Conservation (phyloP, 2,329 filamentous ascomycete genomes). For the Aspergillus novofumigatus region DNA sequence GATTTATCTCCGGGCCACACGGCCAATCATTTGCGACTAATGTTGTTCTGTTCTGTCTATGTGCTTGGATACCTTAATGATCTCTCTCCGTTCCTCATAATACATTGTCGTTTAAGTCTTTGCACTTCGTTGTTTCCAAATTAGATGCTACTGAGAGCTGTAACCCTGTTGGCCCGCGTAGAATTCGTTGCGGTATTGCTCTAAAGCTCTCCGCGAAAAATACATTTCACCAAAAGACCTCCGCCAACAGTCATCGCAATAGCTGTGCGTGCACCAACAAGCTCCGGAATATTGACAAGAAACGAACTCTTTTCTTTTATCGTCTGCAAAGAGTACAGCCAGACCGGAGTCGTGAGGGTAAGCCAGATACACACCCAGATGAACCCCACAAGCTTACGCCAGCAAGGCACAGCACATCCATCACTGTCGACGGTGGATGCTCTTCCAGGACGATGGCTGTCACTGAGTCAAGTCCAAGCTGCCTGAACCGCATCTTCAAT, state of each 20-base stretch:
- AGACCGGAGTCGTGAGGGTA: background rate
- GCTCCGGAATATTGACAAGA: background rate
- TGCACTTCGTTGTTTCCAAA: background rate
- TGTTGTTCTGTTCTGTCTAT: background rate
- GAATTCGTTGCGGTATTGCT: background rate
- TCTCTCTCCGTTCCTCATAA: background rate
- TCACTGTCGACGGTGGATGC: background rate
- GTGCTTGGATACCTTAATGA: background rate
- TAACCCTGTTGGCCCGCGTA: background rate
- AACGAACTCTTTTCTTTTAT: background rate
- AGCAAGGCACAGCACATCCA: background rate
- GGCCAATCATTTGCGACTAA: background rate
- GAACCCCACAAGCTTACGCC: background rate
- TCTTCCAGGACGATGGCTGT: background rate
- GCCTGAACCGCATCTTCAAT: slow-evolving; percentile 26
- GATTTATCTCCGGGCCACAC: background rate
- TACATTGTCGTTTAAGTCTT: background rate
- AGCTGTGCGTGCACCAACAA: background rate
- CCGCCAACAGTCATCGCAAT: background rate
- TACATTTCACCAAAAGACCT: background rate
- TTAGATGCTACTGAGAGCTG: background rate
- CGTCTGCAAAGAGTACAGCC: background rate
- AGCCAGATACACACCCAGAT: background rate
- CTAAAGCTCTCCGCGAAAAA: background rate
- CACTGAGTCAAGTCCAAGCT: slow-evolving; percentile 9